Evolutionary conservation across 345 rosid genomes (phyloP).

Genomic region (Nasturtium officinale): DNA sequence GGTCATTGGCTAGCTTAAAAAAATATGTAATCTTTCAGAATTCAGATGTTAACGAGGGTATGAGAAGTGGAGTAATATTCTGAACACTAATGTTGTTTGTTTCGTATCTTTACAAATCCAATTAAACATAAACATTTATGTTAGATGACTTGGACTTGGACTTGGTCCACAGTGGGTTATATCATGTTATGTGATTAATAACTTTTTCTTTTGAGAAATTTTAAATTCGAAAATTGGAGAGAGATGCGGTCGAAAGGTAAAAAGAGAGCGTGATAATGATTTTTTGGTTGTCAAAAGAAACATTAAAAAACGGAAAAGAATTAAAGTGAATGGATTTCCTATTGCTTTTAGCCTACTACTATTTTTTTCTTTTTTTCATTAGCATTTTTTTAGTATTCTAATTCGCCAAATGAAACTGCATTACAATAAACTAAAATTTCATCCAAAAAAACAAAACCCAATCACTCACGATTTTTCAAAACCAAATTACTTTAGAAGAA

Average conservation of each 20-base stretch:
- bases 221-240: constrained; percentile 15
- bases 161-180: constrained; percentile 16
- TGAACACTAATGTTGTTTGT: constrained; percentile 9
- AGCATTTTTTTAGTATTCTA: not conserved
- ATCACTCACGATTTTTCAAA: not conserved
- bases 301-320: not conserved
- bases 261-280: constrained; percentile 38
- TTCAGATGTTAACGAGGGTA: constrained; percentile 2
- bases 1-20: not conserved
- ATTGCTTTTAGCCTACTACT: constrained; percentile 29
- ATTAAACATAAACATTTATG: not conserved
- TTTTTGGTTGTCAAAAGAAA: constrained; percentile 43
- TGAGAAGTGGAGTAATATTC: constrained; percentile 16
- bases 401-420: not conserved
- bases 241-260: constrained; percentile 28
- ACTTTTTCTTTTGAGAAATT: not conserved
- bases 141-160: no score
- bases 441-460: not conserved
- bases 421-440: not conserved
- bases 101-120: not conserved
- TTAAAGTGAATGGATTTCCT: constrained; percentile 25
- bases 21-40: not conserved
- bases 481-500: no score
- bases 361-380: not conserved
- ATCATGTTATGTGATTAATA: not conserved